Evolutionary conservation across 1,284 basidiomycete genomes (phyloP).

Genomic region (Sporisorium iseilematis-ciliati): DNA sequence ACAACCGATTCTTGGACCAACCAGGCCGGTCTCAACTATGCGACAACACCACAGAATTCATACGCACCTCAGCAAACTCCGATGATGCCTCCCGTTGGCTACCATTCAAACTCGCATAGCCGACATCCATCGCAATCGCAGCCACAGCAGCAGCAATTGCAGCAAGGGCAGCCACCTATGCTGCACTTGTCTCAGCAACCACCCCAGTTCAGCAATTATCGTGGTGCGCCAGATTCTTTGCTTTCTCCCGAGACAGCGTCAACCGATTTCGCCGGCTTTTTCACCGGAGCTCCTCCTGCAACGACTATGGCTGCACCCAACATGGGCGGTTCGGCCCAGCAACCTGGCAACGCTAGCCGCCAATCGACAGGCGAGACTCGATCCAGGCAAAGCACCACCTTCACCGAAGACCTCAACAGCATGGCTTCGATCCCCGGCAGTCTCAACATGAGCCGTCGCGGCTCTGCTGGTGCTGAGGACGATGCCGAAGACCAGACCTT

Average conservation of each 20-base stretch:
- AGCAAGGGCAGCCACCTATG: slow-evolving; percentile 22
- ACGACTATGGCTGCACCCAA: slow-evolving; percentile 1
- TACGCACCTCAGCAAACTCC: slow-evolving; percentile 25
- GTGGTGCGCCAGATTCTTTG: slow-evolving; percentile 25
- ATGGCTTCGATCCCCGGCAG: slow-evolving; percentile 21
- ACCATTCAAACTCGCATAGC: slow-evolving; percentile 11
- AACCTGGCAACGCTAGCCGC: slow-evolving; percentile 15
- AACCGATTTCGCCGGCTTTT: slow-evolving; percentile 37
- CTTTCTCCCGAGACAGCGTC: slow-evolving; percentile 34
- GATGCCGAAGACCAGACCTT: slow-evolving; percentile 45
- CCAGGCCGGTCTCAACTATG: slow-evolving; percentile 15
- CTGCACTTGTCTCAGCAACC: slow-evolving; percentile 31
- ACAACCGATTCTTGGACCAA: slow-evolving; percentile 30
- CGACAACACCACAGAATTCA: slow-evolving; percentile 19
- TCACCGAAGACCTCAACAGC: slow-evolving; percentile 26
- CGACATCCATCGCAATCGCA: slow-evolving; percentile 20
- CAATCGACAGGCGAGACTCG: slow-evolving; percentile 21
- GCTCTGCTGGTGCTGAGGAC: slow-evolving; percentile 55
- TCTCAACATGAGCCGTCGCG: slow-evolving; percentile 49
- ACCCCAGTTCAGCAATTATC: slow-evolving; percentile 40
- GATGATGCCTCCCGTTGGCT: slow-evolving; percentile 18
- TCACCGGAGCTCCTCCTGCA: slow-evolving; percentile 6
- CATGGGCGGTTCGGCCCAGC: slow-evolving; percentile 3
- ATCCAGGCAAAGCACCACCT: slow-evolving; percentile 34
- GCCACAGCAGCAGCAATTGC: slow-evolving; percentile 17